Evolutionary conservation across 306 rosid species (phyloP), one percentile per base, ranked within the genome.

Genomic region (Quercus robur): DNA sequence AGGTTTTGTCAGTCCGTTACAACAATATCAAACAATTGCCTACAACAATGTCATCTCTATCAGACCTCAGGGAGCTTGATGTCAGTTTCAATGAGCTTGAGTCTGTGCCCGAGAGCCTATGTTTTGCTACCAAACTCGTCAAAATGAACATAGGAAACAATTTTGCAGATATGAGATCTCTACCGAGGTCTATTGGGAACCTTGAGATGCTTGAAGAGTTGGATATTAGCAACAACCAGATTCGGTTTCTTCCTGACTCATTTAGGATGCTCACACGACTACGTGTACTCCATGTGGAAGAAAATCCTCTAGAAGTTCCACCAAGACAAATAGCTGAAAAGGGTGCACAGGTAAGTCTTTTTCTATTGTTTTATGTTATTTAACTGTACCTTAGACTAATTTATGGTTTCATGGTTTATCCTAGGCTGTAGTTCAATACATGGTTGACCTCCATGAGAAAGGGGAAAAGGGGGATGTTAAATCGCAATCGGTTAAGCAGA

Each of bases 81-180:
- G 92, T 91, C 17, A 94, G 95, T 78, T 94, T 94, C 87, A 94
- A 94, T 71, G 98, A 91, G 88, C 97, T 94, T 1, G 97, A 94
- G 85, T 76, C 88, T 0, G 89, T 94, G 63, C 98, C 98, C 20
- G 98, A 94, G 92, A 94, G 91, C 86, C 80, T 94, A 17, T 91
- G 98, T 75, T 91, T 94, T 33, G 95, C 97, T 41, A 91, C 92
- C 82, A 79, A 86, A 5, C 94, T 94, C n/a, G 91, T 90, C 84
- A 94, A 91, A 90, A 79, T 94, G 85, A 90, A 90, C 85, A 75
- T 94, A 58, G 95, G 98, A 58, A 94, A 91, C 86, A 94, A 94
- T 85, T 94, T 94, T 76, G 97, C 98, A 25, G 97, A 91, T 83
- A 75, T 94, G 87, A 76, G 83, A 80, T 85, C 75, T 49, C 82